Conservation (phyloP, 345 rosid genomes). For the Lumnitzera littorea region DNA sequence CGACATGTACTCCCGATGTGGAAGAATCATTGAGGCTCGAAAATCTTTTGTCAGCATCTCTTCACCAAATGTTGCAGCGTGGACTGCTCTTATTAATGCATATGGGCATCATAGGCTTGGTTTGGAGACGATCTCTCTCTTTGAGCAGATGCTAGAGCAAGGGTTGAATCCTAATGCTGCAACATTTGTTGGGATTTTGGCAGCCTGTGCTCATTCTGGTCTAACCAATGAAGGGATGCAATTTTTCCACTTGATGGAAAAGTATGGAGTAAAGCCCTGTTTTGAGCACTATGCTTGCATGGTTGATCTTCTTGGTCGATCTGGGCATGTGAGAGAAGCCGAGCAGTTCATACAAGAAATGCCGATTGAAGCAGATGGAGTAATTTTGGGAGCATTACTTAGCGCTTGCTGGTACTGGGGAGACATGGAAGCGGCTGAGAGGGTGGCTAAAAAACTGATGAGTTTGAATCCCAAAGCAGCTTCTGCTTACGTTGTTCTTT, state of each 20-base stretch:
- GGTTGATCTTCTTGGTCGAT: slow-evolving; percentile 52
- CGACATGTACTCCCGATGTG: slow-evolving; percentile 65
- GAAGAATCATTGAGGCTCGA: slow-evolving; percentile 40
- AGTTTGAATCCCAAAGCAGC: slow-evolving; percentile 24
- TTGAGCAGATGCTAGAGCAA: slow-evolving; percentile 32
- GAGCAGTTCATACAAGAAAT: slow-evolving; percentile 43
- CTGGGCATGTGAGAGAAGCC: slow-evolving; percentile 43
- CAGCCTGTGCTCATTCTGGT: slow-evolving; percentile 44
- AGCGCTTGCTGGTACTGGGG: slow-evolving; percentile 44
- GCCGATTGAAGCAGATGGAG: slow-evolving; percentile 47
- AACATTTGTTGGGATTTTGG: slow-evolving; percentile 44
- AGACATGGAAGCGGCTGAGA: slow-evolving; percentile 47
- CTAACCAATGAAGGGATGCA: slow-evolving; percentile 38
- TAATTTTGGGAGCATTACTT: slow-evolving; percentile 54
- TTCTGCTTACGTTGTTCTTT: slow-evolving; percentile 35
- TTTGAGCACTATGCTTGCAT: slow-evolving; percentile 47
- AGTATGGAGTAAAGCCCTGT: slow-evolving; percentile 24
- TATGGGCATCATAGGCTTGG: slow-evolving; percentile 52
- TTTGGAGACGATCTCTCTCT: slow-evolving; percentile 34
- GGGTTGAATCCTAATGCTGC: slow-evolving; percentile 38
- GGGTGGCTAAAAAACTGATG: slow-evolving; percentile 39
- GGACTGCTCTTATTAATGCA: slow-evolving; percentile 55
- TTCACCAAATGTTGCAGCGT: slow-evolving; percentile 44
- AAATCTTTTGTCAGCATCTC: slow-evolving; percentile 32
- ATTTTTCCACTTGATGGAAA: slow-evolving; percentile 33